Evolutionary conservation across 73 alveolate species (phyloP), one percentile per base, ranked within the genome.

Genomic region (Paramecium bursaria): DNA sequence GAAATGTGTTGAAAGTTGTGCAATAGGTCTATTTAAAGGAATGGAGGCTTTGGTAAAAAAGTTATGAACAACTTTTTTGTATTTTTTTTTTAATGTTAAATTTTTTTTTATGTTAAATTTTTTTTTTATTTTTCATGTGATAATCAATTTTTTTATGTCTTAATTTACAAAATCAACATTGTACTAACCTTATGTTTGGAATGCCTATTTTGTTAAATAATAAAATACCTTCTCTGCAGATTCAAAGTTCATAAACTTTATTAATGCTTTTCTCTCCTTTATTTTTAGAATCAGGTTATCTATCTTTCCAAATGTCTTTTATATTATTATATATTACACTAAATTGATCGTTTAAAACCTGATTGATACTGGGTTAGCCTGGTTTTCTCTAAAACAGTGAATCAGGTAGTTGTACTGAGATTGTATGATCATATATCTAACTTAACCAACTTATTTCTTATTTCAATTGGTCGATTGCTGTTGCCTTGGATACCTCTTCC

Each of bases 221-320:
- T 67, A 15, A 2, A 27, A n/a, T 67, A 67, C 82, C 44, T 67
- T 67, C 27, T 67, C 82, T 15, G 82, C 82, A 39, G 82, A 67
- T 30, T 67, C 82, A 39, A 67, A 67, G 11, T 26, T 67, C 1
- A 19, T 17, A 14, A 67, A 67, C 44, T 67, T 67, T 39, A 67
- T 53, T 19, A 39, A 57, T 15, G 82, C 82, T 15, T 26, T 47
- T 27, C 44, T 67, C 14, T 67, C 82, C 22, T 67, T 67, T 17
- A 67, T 35, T 67, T 42, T 67, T 3, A 67, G 33, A 39, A 39
- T 4, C 46, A 67, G 44, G 13, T 31, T 35, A 26, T 67, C 82
- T 15, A 67, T 67, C 35, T 67, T 35, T 35, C 82, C 82, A 19
- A 9, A 67, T 39, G 33, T 35, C 55, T 67, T 19, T 0, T 0